Evolutionary conservation across 345 rosid genomes (phyloP).

Genomic region (Aquilaria sinensis): DNA sequence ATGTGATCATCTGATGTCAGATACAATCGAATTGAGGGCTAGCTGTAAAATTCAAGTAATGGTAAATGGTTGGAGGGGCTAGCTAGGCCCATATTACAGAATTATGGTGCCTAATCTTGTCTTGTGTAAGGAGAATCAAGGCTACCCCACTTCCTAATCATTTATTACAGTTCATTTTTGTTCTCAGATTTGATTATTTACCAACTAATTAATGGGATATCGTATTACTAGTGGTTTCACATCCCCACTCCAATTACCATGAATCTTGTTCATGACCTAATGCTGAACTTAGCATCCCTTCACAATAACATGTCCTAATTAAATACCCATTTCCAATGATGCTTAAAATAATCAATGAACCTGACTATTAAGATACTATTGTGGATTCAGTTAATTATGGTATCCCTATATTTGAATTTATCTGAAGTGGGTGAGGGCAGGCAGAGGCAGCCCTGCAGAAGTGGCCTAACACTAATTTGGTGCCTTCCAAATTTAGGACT

Average conservation of each 20-base stretch:
- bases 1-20: neutral
- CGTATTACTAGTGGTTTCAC: neutral
- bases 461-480: too few species aligned
- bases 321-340: neutral
- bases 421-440: too few species aligned
- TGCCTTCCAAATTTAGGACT: too few species aligned
- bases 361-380: neutral
- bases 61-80: neutral
- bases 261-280: slow-evolving; percentile 6
- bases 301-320: slow-evolving; percentile 6
- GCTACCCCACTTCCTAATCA: slow-evolving; percentile 15
- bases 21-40: too few species aligned
- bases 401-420: neutral
- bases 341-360: neutral
- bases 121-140: neutral
- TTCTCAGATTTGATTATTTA: slow-evolving; percentile 16
- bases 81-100: slow-evolving; percentile 9
- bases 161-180: neutral
- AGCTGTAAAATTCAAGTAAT: too few species aligned
- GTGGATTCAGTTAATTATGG: neutral
- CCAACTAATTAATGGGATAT: slow-evolving; percentile 10
- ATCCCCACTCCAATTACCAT: slow-evolving; percentile 1
- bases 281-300: slow-evolving; percentile 28
- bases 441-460: neutral
- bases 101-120: neutral